phyloP scores from a whole-genome alignment of 768 basidiomycete genomes.

The Leccinum arenicola region DNA sequence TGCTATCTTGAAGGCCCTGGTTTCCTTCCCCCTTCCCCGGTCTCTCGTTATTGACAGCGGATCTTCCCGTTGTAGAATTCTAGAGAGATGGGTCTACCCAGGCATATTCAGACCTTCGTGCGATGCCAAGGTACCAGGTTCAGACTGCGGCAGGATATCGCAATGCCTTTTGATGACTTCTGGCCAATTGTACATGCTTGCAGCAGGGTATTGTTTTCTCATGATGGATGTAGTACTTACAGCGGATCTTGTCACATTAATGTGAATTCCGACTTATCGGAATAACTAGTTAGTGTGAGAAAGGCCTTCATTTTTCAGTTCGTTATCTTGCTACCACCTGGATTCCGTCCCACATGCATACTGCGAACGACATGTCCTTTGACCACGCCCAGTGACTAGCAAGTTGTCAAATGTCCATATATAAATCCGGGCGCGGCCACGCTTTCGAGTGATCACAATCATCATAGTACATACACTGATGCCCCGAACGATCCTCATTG shows the following conservation, averaged over 20 bases:
- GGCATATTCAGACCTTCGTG: neutral
- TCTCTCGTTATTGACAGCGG: neutral
- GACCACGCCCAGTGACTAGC: neutral
- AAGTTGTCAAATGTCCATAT: neutral
- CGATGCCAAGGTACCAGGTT: neutral
- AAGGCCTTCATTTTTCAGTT: neutral
- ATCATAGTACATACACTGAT: conserved; percentile 28
- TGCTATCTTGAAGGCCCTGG: neutral
- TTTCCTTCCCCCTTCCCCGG: neutral
- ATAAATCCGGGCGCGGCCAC: neutral
- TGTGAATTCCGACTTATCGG: neutral
- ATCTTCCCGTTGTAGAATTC: neutral
- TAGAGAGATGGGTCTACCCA: neutral
- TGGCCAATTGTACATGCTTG: neutral
- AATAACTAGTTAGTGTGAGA: neutral
- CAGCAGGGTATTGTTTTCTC: neutral
- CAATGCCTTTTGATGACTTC: neutral
- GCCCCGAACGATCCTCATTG: conserved; percentile 54
- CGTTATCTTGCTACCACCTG: neutral
- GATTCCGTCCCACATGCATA: neutral
- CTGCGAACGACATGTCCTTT: neutral
- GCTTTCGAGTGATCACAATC: neutral
- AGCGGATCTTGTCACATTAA: neutral
- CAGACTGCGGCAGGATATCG: neutral
- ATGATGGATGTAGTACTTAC: neutral